Evolutionary conservation across 208 protist species (phyloP).

Genomic region (Acanthamoeba quina): DNA sequence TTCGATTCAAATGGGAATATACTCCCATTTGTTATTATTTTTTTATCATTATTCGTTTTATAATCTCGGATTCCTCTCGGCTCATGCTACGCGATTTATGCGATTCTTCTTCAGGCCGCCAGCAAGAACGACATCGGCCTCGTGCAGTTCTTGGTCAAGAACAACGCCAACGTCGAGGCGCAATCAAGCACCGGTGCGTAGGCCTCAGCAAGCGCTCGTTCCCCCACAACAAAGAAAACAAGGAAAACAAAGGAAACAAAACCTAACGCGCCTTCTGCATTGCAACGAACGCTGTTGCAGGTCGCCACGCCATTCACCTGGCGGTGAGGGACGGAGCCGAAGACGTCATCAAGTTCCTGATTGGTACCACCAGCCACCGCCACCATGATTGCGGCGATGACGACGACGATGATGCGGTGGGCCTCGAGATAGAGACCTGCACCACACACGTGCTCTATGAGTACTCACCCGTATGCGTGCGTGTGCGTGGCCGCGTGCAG

Average conservation of each 20-base stretch:
- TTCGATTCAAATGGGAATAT: no score
- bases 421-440: no score
- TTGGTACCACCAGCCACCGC: conserved; percentile 69
- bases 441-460: no score
- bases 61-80: no score
- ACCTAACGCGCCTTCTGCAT: no score
- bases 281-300: background rate
- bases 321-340: conserved; percentile 76
- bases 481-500: background rate
- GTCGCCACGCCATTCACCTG: conserved; percentile 83
- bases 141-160: conserved; percentile 6
- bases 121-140: background rate
- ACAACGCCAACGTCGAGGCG: background rate
- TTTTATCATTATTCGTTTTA: background rate
- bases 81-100: no score
- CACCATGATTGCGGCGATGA: conserved; percentile 45
- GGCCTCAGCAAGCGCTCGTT: background rate
- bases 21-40: background rate
- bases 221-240: no score
- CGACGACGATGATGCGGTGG: conserved; percentile 80
- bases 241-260: no score
- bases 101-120: background rate
- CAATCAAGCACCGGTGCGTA: background rate
- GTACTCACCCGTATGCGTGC: background rate
- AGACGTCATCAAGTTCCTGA: conserved; percentile 81